Evolutionary conservation across 257 asterid species (phyloP), one percentile per base, ranked within the genome.

Genomic region (Phtheirospermum japonicum): DNA sequence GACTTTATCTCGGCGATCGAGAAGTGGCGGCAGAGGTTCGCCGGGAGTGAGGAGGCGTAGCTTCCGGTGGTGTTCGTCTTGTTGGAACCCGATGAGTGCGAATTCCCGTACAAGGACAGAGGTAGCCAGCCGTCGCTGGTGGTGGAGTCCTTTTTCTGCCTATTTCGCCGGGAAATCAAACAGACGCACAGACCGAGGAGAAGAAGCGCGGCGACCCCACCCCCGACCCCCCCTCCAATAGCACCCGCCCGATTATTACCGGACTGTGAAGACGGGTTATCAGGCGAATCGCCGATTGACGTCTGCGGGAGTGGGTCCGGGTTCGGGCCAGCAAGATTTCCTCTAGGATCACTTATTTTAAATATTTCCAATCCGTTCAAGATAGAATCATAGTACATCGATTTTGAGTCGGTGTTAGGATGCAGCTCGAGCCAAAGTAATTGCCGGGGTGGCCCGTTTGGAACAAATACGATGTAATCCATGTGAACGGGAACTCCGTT

Each of bases 331-430:
- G 94, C 98, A 66, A 90, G 93, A 79, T 79, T 88, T 28, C 88
- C 87, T 4, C 50, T 36, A 9, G 77, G 49, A 61, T 82, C 85
- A 40, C 18, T 90, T 28, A 88, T 26, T 69, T 90, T 90, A 73
- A 85, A 90, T 50, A 90, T 84, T 64, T 91, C 98, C 31, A 88
- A 36, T 40, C 98, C 98, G 39, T 91, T 88, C 79, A 91, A 81
- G 74, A 85, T 79, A 31, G 96, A 92, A 74, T 91, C 92, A 55
- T 80, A 82, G 65, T 23, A 67, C 28, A 76, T 72, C 34, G 96
- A 58, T 58, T 30, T 70, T 13, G 32, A 0, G 8, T 13, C 64
- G 39, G 31, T 17, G 66, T 74, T 11, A 9, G 98, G 96, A 75
- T 79, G 90, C 68, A 91, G 61, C 1, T 67, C 90, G 53, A 91